Percentiles rank a stretch among this genome's conserved stretches.
phyloP scores from a whole-genome alignment of 1,284 basidiomycete genomes.

The Serendipita sp. region DNA sequence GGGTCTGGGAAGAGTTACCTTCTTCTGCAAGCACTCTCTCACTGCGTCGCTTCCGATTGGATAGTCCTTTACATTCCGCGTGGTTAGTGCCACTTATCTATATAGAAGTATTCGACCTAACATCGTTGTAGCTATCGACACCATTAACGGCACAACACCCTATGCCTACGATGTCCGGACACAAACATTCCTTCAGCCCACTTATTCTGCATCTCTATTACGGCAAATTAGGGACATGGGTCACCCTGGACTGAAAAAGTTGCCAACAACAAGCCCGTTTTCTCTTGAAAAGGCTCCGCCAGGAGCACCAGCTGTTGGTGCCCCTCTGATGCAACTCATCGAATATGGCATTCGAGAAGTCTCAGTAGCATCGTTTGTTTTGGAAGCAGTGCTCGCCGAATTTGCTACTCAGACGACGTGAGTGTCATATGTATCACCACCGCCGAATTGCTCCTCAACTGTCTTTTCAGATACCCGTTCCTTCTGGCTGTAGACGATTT shows the following conservation, averaged over 20 bases:
- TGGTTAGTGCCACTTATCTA: slow-evolving; percentile 28
- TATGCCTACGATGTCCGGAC: slow-evolving; percentile 66
- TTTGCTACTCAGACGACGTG: slow-evolving; percentile 56
- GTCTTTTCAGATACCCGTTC: slow-evolving; percentile 42
- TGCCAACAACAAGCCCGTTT: slow-evolving; percentile 15
- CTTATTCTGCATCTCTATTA: slow-evolving; percentile 9
- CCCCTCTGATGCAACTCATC: slow-evolving; percentile 43
- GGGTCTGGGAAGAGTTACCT: slow-evolving; percentile 79
- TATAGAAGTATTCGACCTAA: neutral
- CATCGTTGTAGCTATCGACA: slow-evolving; percentile 36
- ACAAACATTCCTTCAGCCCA: slow-evolving; percentile 68
- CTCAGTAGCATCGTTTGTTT: slow-evolving; percentile 42
- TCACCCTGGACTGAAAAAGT: slow-evolving; percentile 18
- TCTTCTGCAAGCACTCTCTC: slow-evolving; percentile 67
- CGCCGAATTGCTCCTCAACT: slow-evolving; percentile 6
- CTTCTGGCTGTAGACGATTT: slow-evolving; percentile 79
- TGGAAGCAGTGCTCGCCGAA: slow-evolving; percentile 51
- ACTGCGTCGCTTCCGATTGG: slow-evolving; percentile 60
- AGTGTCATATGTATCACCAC: slow-evolving; percentile 16
- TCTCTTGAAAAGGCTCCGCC: slow-evolving; percentile 7
- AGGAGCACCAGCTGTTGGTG: slow-evolving; percentile 24
- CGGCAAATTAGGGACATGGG: slow-evolving; percentile 24
- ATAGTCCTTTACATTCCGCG: slow-evolving; percentile 81
- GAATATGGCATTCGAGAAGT: slow-evolving; percentile 42
- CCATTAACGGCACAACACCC: slow-evolving; percentile 66